Conservation (phyloP, 805 yeast species). For the Myxozyma neglecta region DNA sequence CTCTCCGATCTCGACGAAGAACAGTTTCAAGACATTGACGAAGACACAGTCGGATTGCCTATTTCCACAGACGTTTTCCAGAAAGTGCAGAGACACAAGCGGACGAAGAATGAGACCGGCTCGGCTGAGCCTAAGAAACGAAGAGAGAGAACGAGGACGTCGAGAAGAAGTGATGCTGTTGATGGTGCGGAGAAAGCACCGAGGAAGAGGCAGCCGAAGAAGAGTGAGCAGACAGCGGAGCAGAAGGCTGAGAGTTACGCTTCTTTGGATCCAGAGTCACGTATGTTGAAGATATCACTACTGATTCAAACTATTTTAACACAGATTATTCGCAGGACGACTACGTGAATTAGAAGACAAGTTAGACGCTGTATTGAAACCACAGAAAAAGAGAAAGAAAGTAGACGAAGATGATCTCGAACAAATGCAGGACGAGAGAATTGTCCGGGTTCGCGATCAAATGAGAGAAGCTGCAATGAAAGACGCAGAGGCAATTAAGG, state of each 20-base stretch:
- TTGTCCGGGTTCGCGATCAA: slow-evolving; percentile 74
- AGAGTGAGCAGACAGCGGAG: slow-evolving; percentile 15
- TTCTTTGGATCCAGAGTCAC: slow-evolving; percentile 16
- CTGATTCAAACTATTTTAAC: neutral
- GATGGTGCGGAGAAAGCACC: neutral
- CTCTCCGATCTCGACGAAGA: slow-evolving; percentile 46
- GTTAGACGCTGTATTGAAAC: slow-evolving; percentile 74
- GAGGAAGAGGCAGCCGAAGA: slow-evolving; percentile 21
- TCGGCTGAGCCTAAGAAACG: slow-evolving; percentile 20
- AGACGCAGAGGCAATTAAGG: slow-evolving; percentile 53
- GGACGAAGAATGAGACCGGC: slow-evolving; percentile 24
- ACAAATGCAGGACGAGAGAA: slow-evolving; percentile 89
- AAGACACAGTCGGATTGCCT: slow-evolving; percentile 34
- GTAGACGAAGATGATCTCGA: slow-evolving; percentile 92
- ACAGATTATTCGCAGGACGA: slow-evolving; percentile 44
- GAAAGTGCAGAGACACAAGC: slow-evolving; percentile 42
- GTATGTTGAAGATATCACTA: slow-evolving; percentile 1
- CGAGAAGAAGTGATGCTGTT: slow-evolving; percentile 4
- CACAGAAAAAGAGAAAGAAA: slow-evolving; percentile 54
- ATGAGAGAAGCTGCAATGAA: slow-evolving; percentile 75
- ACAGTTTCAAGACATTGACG: slow-evolving; percentile 39
- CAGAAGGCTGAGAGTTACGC: slow-evolving; percentile 6
- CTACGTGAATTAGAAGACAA: slow-evolving; percentile 79
- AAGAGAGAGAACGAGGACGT: slow-evolving; percentile 24
- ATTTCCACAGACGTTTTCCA: slow-evolving; percentile 44